Percentiles rank a stretch among this genome's conserved stretches.
These are phyloP conservation scores for Nadsonia starkeyi-henricii DNA, from an alignment of 1,139 yeast genomes.

Conservation along the genomic window DNA sequence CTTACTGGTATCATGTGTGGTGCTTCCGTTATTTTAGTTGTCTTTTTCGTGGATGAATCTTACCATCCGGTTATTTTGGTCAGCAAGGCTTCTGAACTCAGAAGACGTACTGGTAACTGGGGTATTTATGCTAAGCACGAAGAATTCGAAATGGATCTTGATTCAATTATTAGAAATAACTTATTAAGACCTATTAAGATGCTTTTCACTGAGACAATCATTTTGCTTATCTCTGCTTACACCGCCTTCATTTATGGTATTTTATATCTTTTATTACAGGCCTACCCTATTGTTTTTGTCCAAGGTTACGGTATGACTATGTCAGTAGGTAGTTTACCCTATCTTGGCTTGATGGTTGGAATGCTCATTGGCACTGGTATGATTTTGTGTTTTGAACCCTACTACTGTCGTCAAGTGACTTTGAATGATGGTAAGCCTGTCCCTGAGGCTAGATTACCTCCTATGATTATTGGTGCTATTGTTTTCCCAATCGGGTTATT, in stretches of 20 bases:
- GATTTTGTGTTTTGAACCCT: constrained; percentile 14
- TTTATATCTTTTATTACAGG: constrained; percentile 61
- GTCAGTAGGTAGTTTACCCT: constrained; percentile 40
- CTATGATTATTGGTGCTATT: constrained; percentile 55
- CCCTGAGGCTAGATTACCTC: constrained; percentile 67
- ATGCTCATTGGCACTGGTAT: constrained; percentile 10
- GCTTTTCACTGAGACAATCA: constrained; percentile 61
- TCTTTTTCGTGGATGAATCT: constrained; percentile 33
- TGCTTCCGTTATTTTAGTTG: constrained; percentile 21
- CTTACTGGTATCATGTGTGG: constrained; percentile 38
- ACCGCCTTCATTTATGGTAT: constrained; percentile 80
- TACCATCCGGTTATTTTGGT: constrained; percentile 32
- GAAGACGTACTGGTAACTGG: constrained; percentile 47
- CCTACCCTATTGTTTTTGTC: constrained; percentile 63
- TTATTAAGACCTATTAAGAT: constrained; percentile 55
- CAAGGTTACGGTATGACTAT: constrained; percentile 41
- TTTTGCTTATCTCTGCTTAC: constrained; percentile 54
- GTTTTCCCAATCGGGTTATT: constrained; percentile 61
- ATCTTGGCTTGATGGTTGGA: constrained; percentile 38
- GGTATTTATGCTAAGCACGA: constrained; percentile 79
- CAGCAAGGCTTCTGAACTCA: constrained; percentile 33
- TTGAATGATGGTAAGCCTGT: constrained; percentile 43
- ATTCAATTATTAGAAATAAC: constrained; percentile 55
- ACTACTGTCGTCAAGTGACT: constrained; percentile 28
- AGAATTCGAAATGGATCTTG: constrained; percentile 44